Evolutionary conservation across 2,329 filamentous ascomycete species (phyloP).

Genomic region (Pyrenophora graminea): DNA sequence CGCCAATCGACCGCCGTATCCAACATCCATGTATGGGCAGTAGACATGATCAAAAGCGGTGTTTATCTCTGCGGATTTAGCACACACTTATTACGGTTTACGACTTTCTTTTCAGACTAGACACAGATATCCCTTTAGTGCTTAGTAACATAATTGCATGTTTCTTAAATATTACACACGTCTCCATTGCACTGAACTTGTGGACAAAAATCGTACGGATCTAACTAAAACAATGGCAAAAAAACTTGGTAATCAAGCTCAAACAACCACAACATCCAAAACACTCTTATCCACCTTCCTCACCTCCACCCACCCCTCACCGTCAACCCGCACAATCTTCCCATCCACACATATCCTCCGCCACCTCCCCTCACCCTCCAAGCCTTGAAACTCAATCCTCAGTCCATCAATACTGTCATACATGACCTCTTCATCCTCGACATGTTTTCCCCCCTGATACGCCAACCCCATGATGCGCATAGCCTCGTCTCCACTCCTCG

Average conservation of each 20-base stretch:
- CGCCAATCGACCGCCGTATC: conserved; percentile 14
- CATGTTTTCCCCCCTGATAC: conserved; percentile 62
- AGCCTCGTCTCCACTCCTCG: conserved; percentile 65
- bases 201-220: too few species aligned
- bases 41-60: background rate
- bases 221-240: too few species aligned
- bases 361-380: conserved; percentile 73
- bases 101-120: conserved; percentile 1
- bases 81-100: background rate
- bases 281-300: conserved; percentile 51
- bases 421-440: conserved; percentile 60
- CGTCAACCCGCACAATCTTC: conserved; percentile 75
- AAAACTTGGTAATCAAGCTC: background rate
- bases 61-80: background rate
- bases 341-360: conserved; percentile 90
- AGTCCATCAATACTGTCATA: conserved; percentile 74
- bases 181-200: too few species aligned
- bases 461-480: conserved; percentile 76
- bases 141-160: conserved; percentile 6
- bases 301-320: conserved; percentile 73
- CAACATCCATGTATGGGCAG: conserved; percentile 3
- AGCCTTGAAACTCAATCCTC: conserved; percentile 61
- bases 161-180: background rate
- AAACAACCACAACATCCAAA: conserved; percentile 41
- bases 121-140: conserved; percentile 9